Evolutionary conservation across 1,284 basidiomycete genomes (phyloP).

Genomic region (Trametes pubescens): DNA sequence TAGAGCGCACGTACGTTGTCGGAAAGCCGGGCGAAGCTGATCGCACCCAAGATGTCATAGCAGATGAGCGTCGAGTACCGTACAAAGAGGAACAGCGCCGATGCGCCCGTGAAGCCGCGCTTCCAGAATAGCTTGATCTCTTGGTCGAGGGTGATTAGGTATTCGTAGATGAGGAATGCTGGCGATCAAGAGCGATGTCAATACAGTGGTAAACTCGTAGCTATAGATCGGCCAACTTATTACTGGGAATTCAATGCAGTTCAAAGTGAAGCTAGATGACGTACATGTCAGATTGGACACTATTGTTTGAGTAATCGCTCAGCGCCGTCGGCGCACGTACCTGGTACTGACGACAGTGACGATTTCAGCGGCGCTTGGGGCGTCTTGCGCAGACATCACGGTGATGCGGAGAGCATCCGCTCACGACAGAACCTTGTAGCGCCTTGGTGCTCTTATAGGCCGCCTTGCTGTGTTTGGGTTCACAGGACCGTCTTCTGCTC

Average conservation of each 20-base stretch:
- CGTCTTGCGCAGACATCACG: background rate
- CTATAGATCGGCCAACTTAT: background rate
- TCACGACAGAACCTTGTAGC: background rate
- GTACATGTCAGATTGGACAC: background rate
- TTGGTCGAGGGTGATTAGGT: constrained; percentile 14
- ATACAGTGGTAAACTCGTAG: background rate
- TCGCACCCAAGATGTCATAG: background rate
- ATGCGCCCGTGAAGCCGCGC: constrained; percentile 13
- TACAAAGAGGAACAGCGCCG: constrained; percentile 15
- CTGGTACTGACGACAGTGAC: background rate
- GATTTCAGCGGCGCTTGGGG: background rate
- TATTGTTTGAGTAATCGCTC: background rate
- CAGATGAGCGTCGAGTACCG: constrained; percentile 8
- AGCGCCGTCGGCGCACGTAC: background rate
- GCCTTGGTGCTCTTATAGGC: background rate
- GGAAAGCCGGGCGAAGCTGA: background rate
- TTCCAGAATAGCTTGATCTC: constrained; percentile 20
- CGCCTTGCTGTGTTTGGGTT: background rate
- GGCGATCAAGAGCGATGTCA: background rate
- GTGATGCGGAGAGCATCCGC: background rate
- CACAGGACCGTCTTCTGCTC: background rate
- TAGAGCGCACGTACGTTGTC: background rate
- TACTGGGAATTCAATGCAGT: background rate
- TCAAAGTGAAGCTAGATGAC: background rate
- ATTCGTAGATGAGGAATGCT: constrained; percentile 10